These are phyloP conservation scores for Cylindrodendrum hubeiense DNA, from an alignment of 2,329 filamentous ascomycete genomes.

Conservation along the genomic window DNA sequence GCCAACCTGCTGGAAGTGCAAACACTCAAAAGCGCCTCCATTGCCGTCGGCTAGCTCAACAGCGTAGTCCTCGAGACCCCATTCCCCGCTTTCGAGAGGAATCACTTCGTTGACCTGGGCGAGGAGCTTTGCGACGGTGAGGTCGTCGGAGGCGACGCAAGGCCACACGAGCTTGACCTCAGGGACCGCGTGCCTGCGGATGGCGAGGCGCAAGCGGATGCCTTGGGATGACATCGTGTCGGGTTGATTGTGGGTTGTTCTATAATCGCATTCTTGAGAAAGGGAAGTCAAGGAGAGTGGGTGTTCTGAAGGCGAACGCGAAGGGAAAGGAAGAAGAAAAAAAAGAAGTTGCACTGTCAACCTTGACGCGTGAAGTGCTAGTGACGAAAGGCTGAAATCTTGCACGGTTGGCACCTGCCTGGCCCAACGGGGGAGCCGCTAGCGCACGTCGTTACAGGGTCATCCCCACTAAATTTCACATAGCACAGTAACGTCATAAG, in stretches of 20 bases:
- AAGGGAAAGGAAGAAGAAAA: neutral
- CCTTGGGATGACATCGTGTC: conserved; percentile 47
- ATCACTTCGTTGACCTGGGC: conserved; percentile 83
- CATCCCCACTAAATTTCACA: conserved; percentile 17
- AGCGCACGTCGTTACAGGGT: conserved; percentile 19
- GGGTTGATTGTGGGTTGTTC: neutral
- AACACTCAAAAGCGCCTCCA: conserved; percentile 81
- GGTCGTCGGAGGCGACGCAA: conserved; percentile 66
- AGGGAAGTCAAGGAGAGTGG: conserved; percentile 7
- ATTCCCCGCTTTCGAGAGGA: conserved; percentile 83
- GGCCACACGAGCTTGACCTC: conserved; percentile 80
- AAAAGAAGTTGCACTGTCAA: conserved; percentile 8
- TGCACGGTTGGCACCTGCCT: conserved; percentile 4
- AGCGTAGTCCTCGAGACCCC: conserved; percentile 91
- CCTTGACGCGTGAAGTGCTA: conserved; percentile 21
- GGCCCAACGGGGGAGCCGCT: conserved; percentile 1
- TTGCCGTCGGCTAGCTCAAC: conserved; percentile 75
- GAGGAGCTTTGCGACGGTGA: conserved; percentile 82
- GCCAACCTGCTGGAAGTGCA: conserved; percentile 83
- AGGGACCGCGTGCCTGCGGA: conserved; percentile 81
- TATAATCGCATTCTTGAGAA: conserved; percentile 35
- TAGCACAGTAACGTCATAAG: neutral
- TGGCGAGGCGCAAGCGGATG: conserved; percentile 79
- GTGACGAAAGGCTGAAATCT: conserved; percentile 20
- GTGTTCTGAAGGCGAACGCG: conserved; percentile 1